Conservation (phyloP, 139 green algal species). For the Chlorella sp. region DNA sequence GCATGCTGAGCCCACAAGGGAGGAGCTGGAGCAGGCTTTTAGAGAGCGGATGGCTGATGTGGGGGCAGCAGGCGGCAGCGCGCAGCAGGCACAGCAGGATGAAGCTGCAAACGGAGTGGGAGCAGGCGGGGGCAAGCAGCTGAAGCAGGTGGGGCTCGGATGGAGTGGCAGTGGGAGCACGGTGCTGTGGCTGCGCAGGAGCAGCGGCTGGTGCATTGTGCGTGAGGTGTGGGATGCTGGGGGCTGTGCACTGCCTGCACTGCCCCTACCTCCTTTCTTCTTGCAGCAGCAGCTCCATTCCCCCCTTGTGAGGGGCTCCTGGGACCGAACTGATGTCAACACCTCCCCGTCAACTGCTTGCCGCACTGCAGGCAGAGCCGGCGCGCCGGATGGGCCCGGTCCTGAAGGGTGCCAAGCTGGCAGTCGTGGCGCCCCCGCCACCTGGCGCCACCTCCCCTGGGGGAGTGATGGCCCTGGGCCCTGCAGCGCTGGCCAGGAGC, state of each 20-base stretch:
- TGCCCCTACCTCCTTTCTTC: neutral
- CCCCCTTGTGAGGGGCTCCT: too few relatives aligned
- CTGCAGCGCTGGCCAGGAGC: neutral
- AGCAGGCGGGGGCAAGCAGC: neutral
- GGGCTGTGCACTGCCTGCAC: neutral
- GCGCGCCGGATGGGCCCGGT: neutral
- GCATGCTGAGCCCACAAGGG: neutral
- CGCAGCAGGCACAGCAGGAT: neutral
- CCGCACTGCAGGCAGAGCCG: neutral
- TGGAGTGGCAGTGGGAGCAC: neutral
- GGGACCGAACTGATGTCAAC: too few relatives aligned
- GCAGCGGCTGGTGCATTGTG: neutral
- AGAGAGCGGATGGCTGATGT: neutral
- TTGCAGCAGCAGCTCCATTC: neutral
- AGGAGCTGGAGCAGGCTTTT: slow-evolving; percentile 10
- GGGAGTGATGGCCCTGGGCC: neutral
- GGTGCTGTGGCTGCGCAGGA: neutral
- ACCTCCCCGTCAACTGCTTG: too few relatives aligned
- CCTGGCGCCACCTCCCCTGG: neutral
- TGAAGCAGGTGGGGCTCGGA: neutral
- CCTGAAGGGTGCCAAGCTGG: slow-evolving; percentile 6
- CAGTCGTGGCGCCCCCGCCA: neutral
- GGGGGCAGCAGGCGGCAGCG: too few relatives aligned
- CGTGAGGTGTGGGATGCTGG: too few relatives aligned
- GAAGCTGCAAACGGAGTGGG: neutral